Conservation (phyloP, 2,329 filamentous ascomycete species). For the Apiospora saccharicola region DNA sequence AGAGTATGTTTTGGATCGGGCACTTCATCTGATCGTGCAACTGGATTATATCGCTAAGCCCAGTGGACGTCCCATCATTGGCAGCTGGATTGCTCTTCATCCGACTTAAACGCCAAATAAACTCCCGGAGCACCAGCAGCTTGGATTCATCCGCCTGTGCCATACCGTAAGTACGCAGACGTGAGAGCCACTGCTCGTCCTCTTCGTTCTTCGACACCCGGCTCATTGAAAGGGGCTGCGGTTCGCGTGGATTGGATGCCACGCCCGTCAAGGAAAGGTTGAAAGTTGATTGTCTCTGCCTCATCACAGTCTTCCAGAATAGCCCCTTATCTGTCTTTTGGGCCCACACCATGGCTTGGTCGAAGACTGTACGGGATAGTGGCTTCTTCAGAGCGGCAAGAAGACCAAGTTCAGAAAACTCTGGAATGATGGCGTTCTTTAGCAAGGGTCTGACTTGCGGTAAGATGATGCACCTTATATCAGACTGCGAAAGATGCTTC, state of each 20-base stretch:
- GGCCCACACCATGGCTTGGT: conserved; percentile 88
- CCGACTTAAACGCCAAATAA: conserved; percentile 85
- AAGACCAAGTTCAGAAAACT: conserved; percentile 75
- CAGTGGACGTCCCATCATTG: conserved; percentile 49
- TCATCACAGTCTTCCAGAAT: conserved; percentile 84
- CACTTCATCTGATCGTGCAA: conserved; percentile 77
- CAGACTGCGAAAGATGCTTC: conserved; percentile 78
- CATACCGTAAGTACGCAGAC: conserved; percentile 85
- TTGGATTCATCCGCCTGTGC: conserved; percentile 87
- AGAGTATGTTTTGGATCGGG: conserved; percentile 86
- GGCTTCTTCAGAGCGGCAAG: conserved; percentile 86
- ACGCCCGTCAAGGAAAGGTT: conserved; percentile 66
- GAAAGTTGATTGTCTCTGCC: conserved; percentile 70
- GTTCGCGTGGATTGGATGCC: conserved; percentile 63
- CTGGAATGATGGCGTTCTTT: conserved; percentile 71
- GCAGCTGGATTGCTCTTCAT: conserved; percentile 63
- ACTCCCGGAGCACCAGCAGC: conserved; percentile 83
- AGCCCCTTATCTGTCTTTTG: conserved; percentile 78
- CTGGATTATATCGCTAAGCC: conserved; percentile 76
- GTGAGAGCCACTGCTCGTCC: conserved; percentile 91
- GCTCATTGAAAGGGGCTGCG: conserved; percentile 64
- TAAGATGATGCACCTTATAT: conserved; percentile 82
- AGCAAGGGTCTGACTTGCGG: conserved; percentile 85
- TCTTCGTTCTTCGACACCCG: conserved; percentile 82
- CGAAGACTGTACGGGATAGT: conserved; percentile 79